Percentiles rank a stretch among this genome's conserved stretches.
These are phyloP conservation scores for Mucor irregularis DNA, from an alignment of 371 early-diverging fungal species.

Conservation along the genomic window DNA sequence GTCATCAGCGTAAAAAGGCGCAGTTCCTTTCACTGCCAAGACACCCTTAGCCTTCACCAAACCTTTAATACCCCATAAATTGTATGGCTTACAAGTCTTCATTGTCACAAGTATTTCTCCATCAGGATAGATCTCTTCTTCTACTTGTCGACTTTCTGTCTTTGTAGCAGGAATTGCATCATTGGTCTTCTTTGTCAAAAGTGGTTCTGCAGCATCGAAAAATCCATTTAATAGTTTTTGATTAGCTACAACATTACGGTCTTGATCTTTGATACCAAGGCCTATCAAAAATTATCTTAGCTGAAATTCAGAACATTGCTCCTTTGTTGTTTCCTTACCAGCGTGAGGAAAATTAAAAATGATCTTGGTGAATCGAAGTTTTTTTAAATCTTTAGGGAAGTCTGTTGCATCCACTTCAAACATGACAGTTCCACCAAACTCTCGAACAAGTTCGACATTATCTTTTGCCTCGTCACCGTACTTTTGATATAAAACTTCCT, in stretches of 20 bases:
- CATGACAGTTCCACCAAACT: slow-evolving; percentile 66
- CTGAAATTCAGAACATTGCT: not conserved
- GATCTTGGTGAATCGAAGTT: slow-evolving; percentile 70
- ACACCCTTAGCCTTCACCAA: slow-evolving; percentile 71
- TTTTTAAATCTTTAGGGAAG: slow-evolving; percentile 60
- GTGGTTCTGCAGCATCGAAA: slow-evolving; percentile 62
- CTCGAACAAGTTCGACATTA: slow-evolving; percentile 60
- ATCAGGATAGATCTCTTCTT: slow-evolving; percentile 19
- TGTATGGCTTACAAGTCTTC: slow-evolving; percentile 87
- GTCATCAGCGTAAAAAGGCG: slow-evolving; percentile 66
- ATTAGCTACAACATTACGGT: slow-evolving; percentile 82
- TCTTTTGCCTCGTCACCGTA: slow-evolving; percentile 73
- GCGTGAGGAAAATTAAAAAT: slow-evolving; percentile 97
- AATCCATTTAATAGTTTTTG: slow-evolving; percentile 76
- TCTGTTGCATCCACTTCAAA: slow-evolving; percentile 84
- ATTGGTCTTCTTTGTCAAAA: slow-evolving; percentile 40
- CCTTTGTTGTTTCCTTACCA: slow-evolving; percentile 46
- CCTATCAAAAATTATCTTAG: slow-evolving; percentile 38
- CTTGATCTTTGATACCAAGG: slow-evolving; percentile 91
- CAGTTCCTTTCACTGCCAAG: slow-evolving; percentile 55
- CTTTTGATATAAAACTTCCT: slow-evolving; percentile 68
- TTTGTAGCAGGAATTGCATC: slow-evolving; percentile 22
- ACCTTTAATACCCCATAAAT: slow-evolving; percentile 79
- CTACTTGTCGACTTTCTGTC: slow-evolving; percentile 1
- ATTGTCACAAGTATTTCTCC: slow-evolving; percentile 84